These are phyloP conservation scores for Cercospora citrullina DNA, from an alignment of 2,329 filamentous ascomycete species.

Conservation along the genomic window DNA sequence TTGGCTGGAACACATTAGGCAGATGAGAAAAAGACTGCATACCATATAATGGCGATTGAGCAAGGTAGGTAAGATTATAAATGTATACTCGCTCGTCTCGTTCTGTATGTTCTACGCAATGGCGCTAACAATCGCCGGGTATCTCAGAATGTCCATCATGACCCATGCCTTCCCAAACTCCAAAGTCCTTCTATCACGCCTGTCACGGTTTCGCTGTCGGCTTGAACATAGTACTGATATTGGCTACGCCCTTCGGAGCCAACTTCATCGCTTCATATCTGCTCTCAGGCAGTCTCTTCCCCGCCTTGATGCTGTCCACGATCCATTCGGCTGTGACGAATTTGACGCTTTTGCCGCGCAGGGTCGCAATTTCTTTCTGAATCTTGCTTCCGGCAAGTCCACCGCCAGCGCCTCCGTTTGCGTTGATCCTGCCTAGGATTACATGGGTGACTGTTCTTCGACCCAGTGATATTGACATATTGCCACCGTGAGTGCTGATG, in stretches of 20 bases:
- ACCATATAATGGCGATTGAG: not conserved
- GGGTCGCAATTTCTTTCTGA: conserved; percentile 71
- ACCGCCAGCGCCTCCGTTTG: conserved; percentile 58
- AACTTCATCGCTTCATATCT: conserved; percentile 66
- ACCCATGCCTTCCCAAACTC: not conserved
- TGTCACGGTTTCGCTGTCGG: conserved; percentile 17
- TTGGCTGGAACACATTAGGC: no score
- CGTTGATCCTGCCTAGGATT: conserved; percentile 66
- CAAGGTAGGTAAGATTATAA: not conserved
- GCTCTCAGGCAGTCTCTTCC: conserved; percentile 72
- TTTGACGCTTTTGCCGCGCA: conserved; percentile 69
- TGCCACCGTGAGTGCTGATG: conserved; percentile 71
- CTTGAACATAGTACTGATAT: conserved; percentile 53
- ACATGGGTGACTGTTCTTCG: conserved; percentile 81
- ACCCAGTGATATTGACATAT: conserved; percentile 68
- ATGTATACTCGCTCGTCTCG: not conserved
- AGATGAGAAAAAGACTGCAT: no score
- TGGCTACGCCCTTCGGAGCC: conserved; percentile 62
- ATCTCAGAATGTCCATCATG: conserved; percentile 15
- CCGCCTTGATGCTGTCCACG: conserved; percentile 76
- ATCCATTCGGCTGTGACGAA: conserved; percentile 84
- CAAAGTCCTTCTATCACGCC: not conserved
- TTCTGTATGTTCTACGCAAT: conserved; percentile 11
- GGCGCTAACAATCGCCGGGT: conserved; percentile 16
- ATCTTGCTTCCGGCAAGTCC: conserved; percentile 76